Percentiles rank a stretch among this genome's conserved stretches.
These are phyloP conservation scores for Hemerocallis citrina DNA, from an alignment of 106 monocot genomes.

Conservation along the genomic window DNA sequence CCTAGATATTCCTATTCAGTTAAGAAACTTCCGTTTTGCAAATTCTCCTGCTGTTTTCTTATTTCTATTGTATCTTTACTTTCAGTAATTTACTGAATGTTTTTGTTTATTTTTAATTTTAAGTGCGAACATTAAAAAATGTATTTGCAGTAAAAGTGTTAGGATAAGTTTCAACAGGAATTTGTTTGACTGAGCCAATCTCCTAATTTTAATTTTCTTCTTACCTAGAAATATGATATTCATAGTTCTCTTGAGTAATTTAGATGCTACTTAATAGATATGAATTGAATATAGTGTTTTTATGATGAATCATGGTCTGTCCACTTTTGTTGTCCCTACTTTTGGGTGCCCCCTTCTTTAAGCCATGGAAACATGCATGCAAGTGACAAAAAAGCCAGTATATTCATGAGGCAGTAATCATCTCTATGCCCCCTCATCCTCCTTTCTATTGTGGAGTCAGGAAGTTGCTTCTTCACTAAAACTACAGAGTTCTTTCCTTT, in stretches of 20 bases:
- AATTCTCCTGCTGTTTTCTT: too few species aligned
- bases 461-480: slow-evolving; percentile 9
- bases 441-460: neutral
- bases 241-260: neutral
- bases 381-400: slow-evolving; percentile 3
- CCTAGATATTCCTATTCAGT: too few species aligned
- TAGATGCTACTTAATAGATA: neutral
- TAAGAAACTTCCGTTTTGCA: too few species aligned
- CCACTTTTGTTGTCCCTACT: slow-evolving; percentile 9
- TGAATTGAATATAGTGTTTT: neutral
- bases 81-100: too few species aligned
- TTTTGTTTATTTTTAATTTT: too few species aligned
- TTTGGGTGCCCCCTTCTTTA: slow-evolving; percentile 11
- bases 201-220: neutral
- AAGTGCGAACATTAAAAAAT: too few species aligned
- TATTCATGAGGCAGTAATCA: neutral
- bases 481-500: too few species aligned
- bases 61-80: too few species aligned
- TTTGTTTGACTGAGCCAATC: neutral
- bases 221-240: neutral
- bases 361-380: slow-evolving; percentile 13
- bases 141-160: too few species aligned
- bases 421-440: neutral
- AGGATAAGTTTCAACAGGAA: neutral
- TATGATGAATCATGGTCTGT: slow-evolving; percentile 6